Conservation (phyloP, 2,329 filamentous ascomycete genomes). For the Plectosphaerella cucumerina region DNA sequence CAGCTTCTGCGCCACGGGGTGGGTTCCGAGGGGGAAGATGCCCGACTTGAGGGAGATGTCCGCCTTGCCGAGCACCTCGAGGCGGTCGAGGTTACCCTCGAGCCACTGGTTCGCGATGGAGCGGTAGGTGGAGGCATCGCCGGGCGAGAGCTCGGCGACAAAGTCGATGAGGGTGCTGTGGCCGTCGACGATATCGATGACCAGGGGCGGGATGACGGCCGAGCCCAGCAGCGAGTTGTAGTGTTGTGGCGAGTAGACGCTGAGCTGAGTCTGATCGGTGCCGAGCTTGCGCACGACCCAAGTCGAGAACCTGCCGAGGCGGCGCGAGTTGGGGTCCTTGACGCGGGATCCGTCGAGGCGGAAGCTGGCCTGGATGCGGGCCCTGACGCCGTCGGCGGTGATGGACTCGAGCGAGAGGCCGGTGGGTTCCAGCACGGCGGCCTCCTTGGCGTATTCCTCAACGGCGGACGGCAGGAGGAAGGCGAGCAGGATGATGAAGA, state of each 20-base stretch:
- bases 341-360: slow-evolving; percentile 76
- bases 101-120: slow-evolving; percentile 85
- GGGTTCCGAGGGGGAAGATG: slow-evolving; percentile 72
- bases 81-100: slow-evolving; percentile 65
- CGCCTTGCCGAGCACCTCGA: slow-evolving; percentile 71
- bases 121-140: slow-evolving; percentile 72
- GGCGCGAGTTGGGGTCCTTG: slow-evolving; percentile 63
- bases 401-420: slow-evolving; percentile 83
- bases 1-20: slow-evolving; percentile 69
- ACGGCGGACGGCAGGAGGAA: slow-evolving; percentile 79
- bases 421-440: slow-evolving; percentile 76
- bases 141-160: slow-evolving; percentile 69
- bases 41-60: slow-evolving; percentile 74
- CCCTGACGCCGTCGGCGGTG: slow-evolving; percentile 71
- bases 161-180: slow-evolving; percentile 76
- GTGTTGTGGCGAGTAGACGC: slow-evolving; percentile 81
- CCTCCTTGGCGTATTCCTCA: slow-evolving; percentile 81
- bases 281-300: slow-evolving; percentile 76
- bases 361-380: slow-evolving; percentile 79
- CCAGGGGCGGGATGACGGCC: slow-evolving; percentile 70
- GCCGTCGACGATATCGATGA: slow-evolving; percentile 73
- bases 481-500: slow-evolving; percentile 70
- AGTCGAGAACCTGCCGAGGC: slow-evolving; percentile 72
- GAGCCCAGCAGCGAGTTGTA: slow-evolving; percentile 72
- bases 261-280: slow-evolving; percentile 66